phyloP scores from a whole-genome alignment of 2,329 filamentous ascomycete species.

The Curvularia sp. region DNA sequence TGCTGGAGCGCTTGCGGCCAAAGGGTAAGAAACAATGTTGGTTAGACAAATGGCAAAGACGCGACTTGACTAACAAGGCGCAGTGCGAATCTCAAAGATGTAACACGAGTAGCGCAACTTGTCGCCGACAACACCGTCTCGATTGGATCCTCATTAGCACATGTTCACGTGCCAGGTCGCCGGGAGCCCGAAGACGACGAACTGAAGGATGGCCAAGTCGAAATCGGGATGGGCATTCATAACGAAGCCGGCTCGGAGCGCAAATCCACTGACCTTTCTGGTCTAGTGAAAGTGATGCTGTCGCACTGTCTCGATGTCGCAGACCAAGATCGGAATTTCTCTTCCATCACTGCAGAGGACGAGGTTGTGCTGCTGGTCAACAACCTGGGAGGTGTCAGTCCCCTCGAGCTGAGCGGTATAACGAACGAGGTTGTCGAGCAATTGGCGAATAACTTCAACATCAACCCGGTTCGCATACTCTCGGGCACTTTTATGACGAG shows the following conservation, averaged over 20 bases:
- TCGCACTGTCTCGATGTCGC: slow-evolving; percentile 66
- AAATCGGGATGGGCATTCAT: slow-evolving; percentile 78
- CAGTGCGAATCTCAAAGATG: slow-evolving; percentile 67
- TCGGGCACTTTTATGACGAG: slow-evolving; percentile 76
- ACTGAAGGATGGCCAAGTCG: slow-evolving; percentile 66
- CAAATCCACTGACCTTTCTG: slow-evolving; percentile 52
- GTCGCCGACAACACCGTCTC: slow-evolving; percentile 80
- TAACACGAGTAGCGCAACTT: slow-evolving; percentile 74
- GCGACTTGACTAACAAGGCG: neutral
- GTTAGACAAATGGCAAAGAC: neutral
- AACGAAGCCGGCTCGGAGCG: slow-evolving; percentile 65
- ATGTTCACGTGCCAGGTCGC: slow-evolving; percentile 92
- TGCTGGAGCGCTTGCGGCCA: slow-evolving; percentile 79
- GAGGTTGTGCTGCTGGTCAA: slow-evolving; percentile 74
- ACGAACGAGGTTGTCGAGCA: slow-evolving; percentile 71
- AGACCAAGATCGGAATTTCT: slow-evolving; percentile 75
- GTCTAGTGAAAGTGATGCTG: slow-evolving; percentile 66
- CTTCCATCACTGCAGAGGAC: slow-evolving; percentile 66
- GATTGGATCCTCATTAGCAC: slow-evolving; percentile 83
- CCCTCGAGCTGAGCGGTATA: slow-evolving; percentile 75
- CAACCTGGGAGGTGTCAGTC: slow-evolving; percentile 76
- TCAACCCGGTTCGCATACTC: slow-evolving; percentile 68
- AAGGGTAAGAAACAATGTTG: slow-evolving; percentile 58
- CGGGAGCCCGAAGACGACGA: slow-evolving; percentile 65
- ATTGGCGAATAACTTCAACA: slow-evolving; percentile 64